These are phyloP conservation scores for Protomyces gravidus DNA, from an alignment of 1,139 yeast species.

Conservation along the genomic window DNA sequence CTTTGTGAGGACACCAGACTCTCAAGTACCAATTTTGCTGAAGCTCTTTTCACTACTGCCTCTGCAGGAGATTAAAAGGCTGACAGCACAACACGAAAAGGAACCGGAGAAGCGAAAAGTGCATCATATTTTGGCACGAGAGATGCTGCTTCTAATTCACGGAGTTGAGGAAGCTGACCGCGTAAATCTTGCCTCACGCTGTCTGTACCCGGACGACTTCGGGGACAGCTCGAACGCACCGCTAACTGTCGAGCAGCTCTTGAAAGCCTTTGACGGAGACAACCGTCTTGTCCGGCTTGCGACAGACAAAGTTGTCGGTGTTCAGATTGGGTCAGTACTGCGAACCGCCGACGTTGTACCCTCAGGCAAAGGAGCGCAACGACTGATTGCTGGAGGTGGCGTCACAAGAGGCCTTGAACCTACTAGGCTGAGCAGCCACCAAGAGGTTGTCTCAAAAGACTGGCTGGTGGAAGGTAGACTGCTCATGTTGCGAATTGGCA, in stretches of 20 bases:
- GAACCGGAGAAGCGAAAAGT: slow-evolving; percentile 66
- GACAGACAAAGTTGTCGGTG: slow-evolving; percentile 42
- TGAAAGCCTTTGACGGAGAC: slow-evolving; percentile 58
- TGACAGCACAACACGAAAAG: slow-evolving; percentile 51
- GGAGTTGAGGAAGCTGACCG: slow-evolving; percentile 71
- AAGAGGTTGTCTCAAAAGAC: slow-evolving; percentile 49
- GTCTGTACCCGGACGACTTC: slow-evolving; percentile 59
- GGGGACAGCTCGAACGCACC: slow-evolving; percentile 45
- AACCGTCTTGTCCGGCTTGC: slow-evolving; percentile 51
- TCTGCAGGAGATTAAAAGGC: slow-evolving; percentile 50
- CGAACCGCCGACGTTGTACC: slow-evolving; percentile 3
- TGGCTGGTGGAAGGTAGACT: slow-evolving; percentile 59
- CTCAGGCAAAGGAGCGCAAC: slow-evolving; percentile 54
- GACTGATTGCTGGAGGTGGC: slow-evolving; percentile 67
- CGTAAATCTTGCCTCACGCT: slow-evolving; percentile 59
- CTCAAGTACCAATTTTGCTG: slow-evolving; percentile 63
- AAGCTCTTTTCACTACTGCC: slow-evolving; percentile 79
- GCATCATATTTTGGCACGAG: slow-evolving; percentile 72
- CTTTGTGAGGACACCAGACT: slow-evolving; percentile 75
- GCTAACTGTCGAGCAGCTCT: slow-evolving; percentile 51
- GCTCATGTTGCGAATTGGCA: slow-evolving; percentile 69
- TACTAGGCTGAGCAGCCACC: slow-evolving; percentile 51
- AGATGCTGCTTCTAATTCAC: slow-evolving; percentile 80
- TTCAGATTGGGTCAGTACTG: slow-evolving; percentile 38
- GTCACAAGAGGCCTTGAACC: slow-evolving; percentile 64